Percentiles rank a stretch among this genome's conserved stretches.
Conservation (phyloP, 2,329 filamentous ascomycete species). For the Orbilia oligospora region DNA sequence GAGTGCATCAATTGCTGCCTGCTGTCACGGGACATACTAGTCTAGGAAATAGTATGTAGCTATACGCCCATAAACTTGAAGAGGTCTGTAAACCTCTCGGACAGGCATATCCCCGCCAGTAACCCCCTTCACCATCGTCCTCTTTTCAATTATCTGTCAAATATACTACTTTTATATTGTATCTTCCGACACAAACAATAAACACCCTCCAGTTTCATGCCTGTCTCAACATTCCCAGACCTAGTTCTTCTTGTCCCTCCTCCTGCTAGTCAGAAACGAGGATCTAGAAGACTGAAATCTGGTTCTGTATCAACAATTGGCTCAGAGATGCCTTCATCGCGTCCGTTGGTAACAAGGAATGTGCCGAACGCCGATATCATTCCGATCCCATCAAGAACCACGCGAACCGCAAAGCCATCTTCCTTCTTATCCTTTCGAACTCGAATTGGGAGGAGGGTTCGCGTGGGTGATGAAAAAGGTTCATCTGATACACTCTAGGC, state of each 20-base stretch:
- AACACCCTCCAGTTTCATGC: conserved; percentile 60
- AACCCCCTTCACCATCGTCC: conserved; percentile 33
- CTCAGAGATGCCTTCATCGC: conserved; percentile 99
- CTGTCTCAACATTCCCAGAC: conserved; percentile 45
- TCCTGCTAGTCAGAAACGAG: background rate
- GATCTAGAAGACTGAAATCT: background rate
- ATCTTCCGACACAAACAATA: conserved; percentile 28
- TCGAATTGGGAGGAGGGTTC: conserved; percentile 82
- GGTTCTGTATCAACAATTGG: conserved; percentile 37
- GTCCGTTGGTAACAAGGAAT: conserved; percentile 98
- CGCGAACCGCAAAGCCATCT: conserved; percentile 66
- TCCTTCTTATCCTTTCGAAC: conserved; percentile 80
- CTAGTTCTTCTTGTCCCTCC: background rate
- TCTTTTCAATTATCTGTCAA: conserved; percentile 17
- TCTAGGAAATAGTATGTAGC: too few species aligned
- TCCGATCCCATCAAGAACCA: conserved; percentile 77
- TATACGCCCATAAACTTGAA: background rate
- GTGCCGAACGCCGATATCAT: conserved; percentile 99
- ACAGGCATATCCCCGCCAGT: conserved; percentile 38
- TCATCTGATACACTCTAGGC: conserved; percentile 94
- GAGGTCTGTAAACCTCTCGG: conserved; percentile 3
- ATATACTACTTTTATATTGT: conserved; percentile 16
- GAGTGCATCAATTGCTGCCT: conserved; percentile 27
- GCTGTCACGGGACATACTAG: conserved; percentile 12
- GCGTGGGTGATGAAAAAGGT: conserved; percentile 76